These are phyloP conservation scores for Aspergillus transmontanensis DNA, from an alignment of 2,329 filamentous ascomycete species.

Conservation along the genomic window DNA sequence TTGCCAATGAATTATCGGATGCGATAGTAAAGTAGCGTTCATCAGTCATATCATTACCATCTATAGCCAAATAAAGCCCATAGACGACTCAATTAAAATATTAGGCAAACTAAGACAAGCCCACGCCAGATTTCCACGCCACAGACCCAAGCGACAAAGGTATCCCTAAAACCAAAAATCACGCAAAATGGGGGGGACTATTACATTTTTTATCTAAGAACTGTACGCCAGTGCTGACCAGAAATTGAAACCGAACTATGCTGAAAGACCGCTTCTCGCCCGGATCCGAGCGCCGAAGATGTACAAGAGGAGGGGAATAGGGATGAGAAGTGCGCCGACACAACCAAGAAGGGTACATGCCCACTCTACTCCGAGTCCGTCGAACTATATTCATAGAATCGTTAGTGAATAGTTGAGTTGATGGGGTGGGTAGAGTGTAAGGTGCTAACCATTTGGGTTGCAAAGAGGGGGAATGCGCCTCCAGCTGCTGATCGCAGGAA, in stretches of 20 bases:
- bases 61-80: neutral
- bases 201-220: neutral
- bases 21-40: neutral
- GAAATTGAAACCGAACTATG: neutral
- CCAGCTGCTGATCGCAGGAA: conserved; percentile 48
- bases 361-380: conserved; percentile 34
- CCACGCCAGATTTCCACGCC: neutral
- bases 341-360: conserved; percentile 34
- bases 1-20: no score
- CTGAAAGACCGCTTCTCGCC: neutral
- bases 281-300: conserved; percentile 16
- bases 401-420: neutral
- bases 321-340: conserved; percentile 28
- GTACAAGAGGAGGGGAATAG: conserved; percentile 29
- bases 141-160: neutral
- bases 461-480: conserved; percentile 39
- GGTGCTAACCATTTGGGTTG: conserved; percentile 18
- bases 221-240: neutral
- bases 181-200: neutral
- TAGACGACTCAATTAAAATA: neutral
- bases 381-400: conserved; percentile 24
- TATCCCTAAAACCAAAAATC: neutral
- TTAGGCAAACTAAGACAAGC: neutral
- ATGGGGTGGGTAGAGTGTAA: neutral
- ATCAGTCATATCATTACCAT: neutral